These are phyloP conservation scores for Saraca asoca DNA, from an alignment of 331 rosid genomes.

Conservation along the genomic window DNA sequence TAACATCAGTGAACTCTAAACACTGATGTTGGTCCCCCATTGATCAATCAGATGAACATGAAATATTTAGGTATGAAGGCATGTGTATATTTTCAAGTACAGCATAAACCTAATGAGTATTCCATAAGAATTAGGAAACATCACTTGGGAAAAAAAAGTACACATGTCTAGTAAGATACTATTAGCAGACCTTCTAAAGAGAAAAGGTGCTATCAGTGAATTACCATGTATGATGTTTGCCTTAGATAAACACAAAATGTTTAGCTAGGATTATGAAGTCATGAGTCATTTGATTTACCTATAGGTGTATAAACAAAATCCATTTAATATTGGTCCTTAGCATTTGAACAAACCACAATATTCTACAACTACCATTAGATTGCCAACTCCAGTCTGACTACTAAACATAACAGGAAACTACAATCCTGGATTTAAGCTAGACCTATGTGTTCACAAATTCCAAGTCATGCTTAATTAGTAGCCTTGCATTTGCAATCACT, in stretches of 20 bases:
- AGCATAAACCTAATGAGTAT: background rate
- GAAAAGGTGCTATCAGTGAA: slow-evolving; percentile 49
- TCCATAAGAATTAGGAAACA: background rate
- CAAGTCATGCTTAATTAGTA: background rate
- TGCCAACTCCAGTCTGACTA: background rate
- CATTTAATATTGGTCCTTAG: background rate
- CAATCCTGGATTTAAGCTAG: slow-evolving; percentile 7
- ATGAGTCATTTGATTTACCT: slow-evolving; percentile 7
- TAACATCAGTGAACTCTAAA: slow-evolving; percentile 45
- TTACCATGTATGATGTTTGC: slow-evolving; percentile 37
- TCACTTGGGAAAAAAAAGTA: background rate
- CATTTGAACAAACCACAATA: no score
- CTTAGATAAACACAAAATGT: slow-evolving; percentile 40
- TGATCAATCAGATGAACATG: slow-evolving; percentile 51
- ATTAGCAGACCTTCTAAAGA: slow-evolving; percentile 38
- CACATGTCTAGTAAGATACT: slow-evolving; percentile 34
- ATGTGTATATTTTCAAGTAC: background rate
- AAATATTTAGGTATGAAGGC: background rate
- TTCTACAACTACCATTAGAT: background rate
- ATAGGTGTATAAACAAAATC: background rate
- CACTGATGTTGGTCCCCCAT: slow-evolving; percentile 38
- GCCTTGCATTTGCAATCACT: background rate
- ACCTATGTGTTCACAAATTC: slow-evolving; percentile 12
- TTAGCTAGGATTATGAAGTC: slow-evolving; percentile 51
- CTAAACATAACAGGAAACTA: background rate